Evolutionary conservation across 1,284 basidiomycete species (phyloP).

Genomic region (Irpex sp.): DNA sequence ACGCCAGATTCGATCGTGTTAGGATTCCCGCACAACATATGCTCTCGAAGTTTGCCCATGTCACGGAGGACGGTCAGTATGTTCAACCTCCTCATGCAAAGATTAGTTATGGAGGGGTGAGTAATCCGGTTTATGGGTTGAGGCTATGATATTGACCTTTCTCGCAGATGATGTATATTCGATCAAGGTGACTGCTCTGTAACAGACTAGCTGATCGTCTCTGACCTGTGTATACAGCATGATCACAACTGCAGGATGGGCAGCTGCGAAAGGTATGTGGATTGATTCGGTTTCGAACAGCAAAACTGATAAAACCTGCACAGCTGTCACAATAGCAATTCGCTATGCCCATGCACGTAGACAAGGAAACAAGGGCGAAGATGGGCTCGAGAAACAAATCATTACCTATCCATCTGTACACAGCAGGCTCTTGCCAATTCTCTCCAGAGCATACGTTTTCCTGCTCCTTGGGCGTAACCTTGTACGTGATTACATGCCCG

Average conservation of each 20-base stretch:
- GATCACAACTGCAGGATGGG: slow-evolving; percentile 57
- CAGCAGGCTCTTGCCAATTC: slow-evolving; percentile 65
- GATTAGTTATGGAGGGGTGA: slow-evolving; percentile 73
- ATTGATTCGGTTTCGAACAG: not conserved
- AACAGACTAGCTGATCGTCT: too few relatives aligned
- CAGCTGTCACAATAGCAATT: slow-evolving; percentile 69
- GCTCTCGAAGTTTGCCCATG: slow-evolving; percentile 72
- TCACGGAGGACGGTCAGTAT: slow-evolving; percentile 68
- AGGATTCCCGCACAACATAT: slow-evolving; percentile 74
- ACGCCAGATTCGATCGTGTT: slow-evolving; percentile 64
- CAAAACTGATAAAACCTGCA: not conserved
- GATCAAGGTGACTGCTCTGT: slow-evolving; percentile 41
- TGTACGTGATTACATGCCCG: slow-evolving; percentile 30
- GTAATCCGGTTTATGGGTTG: slow-evolving; percentile 21
- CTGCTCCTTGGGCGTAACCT: slow-evolving; percentile 61
- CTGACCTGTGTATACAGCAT: slow-evolving; percentile 37
- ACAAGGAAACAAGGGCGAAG: slow-evolving; percentile 53
- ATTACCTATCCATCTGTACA: slow-evolving; percentile 71
- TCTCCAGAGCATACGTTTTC: slow-evolving; percentile 72
- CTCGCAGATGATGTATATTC: slow-evolving; percentile 66
- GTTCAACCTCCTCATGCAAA: slow-evolving; percentile 70
- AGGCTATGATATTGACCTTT: not conserved
- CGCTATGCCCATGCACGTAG: slow-evolving; percentile 74
- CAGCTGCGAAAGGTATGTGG: slow-evolving; percentile 50
- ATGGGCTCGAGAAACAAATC: slow-evolving; percentile 61